phyloP scores from a whole-genome alignment of 257 asterid species.

The Cordia subcordata region DNA sequence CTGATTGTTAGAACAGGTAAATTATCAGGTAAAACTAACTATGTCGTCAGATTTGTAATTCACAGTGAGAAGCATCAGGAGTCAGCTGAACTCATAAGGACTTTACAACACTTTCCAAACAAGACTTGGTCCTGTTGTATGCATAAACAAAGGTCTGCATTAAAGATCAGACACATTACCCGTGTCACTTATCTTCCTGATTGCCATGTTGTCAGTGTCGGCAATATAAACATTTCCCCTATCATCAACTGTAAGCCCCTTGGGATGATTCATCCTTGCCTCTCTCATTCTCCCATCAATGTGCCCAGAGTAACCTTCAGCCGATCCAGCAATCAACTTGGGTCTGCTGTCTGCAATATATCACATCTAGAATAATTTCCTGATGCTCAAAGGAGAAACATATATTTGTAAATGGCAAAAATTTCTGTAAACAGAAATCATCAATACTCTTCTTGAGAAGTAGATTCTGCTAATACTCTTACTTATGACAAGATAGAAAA shows the following conservation, averaged over 20 bases:
- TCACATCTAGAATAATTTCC: neutral
- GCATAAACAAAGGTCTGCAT: neutral
- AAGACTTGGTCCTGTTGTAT: neutral
- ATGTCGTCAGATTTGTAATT: too few relatives aligned
- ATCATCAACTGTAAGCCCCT: constrained; percentile 85
- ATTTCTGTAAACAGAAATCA: too few relatives aligned
- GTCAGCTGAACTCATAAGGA: neutral
- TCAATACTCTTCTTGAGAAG: too few relatives aligned
- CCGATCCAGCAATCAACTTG: constrained; percentile 76
- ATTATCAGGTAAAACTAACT: too few relatives aligned
- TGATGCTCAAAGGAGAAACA: constrained; percentile 2
- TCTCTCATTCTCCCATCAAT: constrained; percentile 78
- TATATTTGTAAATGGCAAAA: too few relatives aligned
- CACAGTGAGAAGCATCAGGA: too few relatives aligned
- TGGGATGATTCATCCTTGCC: constrained; percentile 89
- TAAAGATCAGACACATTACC: constrained; percentile 35
- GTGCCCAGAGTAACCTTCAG: constrained; percentile 80
- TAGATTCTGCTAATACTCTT: too few relatives aligned
- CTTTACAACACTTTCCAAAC: neutral
- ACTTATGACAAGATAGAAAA: too few relatives aligned
- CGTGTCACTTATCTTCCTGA: constrained; percentile 84
- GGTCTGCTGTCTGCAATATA: constrained; percentile 70
- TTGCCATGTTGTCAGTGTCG: constrained; percentile 85
- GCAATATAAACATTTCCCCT: constrained; percentile 85
- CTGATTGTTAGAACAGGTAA: too few relatives aligned